These are phyloP conservation scores for Ramularia endophylla DNA, from an alignment of 2,329 filamentous ascomycete genomes.

Conservation along the genomic window DNA sequence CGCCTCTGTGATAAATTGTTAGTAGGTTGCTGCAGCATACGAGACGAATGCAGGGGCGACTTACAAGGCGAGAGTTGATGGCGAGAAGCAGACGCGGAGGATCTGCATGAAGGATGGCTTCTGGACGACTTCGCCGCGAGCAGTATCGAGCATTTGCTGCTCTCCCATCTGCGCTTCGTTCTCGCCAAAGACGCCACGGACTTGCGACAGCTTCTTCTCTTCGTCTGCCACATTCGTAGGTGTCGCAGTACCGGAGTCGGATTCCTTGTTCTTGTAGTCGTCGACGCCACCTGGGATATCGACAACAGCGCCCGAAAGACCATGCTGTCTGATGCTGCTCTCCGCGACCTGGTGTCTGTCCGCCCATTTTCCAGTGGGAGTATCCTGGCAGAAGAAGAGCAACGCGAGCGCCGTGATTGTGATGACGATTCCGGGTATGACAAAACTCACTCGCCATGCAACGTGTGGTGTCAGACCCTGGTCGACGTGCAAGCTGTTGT, in stretches of 20 bases:
- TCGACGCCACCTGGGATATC: conserved; percentile 46
- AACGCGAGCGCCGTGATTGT: conserved; percentile 58
- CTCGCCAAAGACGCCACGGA: conserved; percentile 33
- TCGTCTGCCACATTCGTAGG: conserved; percentile 28
- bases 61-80: conserved; percentile 48
- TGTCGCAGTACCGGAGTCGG: conserved; percentile 24
- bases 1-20: conserved; percentile 8
- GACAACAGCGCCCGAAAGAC: conserved; percentile 43
- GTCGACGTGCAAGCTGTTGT: conserved; percentile 62
- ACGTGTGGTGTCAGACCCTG: conserved; percentile 57
- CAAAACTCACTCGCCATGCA: conserved; percentile 79
- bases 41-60: conserved; percentile 20
- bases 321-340: conserved; percentile 47
- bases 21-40: no score
- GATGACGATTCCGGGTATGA: conserved; percentile 77
- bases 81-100: conserved; percentile 56
- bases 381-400: conserved; percentile 70
- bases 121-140: conserved; percentile 55
- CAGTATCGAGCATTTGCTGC: conserved; percentile 50
- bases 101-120: conserved; percentile 57
- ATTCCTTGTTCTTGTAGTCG: conserved; percentile 30
- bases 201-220: conserved; percentile 35
- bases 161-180: conserved; percentile 42
- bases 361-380: conserved; percentile 72
- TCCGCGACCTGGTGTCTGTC: conserved; percentile 58